A percentile compares a stretch with the other conserved stretches of the same genome.
phyloP scores from a whole-genome alignment of 768 basidiomycete genomes.

The Russula compacta region DNA sequence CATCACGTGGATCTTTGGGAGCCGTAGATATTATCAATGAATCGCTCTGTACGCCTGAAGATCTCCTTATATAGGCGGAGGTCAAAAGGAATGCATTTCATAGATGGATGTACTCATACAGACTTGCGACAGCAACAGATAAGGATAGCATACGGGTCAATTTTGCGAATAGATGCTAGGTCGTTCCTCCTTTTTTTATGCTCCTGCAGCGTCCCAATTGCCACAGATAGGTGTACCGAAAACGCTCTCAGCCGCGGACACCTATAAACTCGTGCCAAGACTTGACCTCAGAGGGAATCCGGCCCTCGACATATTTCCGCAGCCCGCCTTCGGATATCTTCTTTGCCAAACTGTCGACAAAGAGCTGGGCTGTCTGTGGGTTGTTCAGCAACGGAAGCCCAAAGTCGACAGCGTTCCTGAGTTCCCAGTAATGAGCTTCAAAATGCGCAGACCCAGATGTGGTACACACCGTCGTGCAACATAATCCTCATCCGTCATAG shows the following conservation, averaged over 20 bases:
- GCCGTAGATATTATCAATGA: not conserved
- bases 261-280: conserved; percentile 91
- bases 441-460: conserved; percentile 2
- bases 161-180: not conserved
- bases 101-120: conserved; percentile 6
- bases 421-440: not conserved
- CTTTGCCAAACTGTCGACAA: conserved; percentile 79
- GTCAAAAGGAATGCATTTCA: not conserved
- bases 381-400: conserved; percentile 89
- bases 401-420: conserved; percentile 17
- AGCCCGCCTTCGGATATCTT: conserved; percentile 79
- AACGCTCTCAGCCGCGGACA: conserved; percentile 40
- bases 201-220: not conserved
- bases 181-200: not conserved
- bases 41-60: conserved; percentile 11
- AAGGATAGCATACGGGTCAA: not conserved
- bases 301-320: conserved; percentile 74
- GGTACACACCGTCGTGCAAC: conserved; percentile 80
- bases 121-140: not conserved
- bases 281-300: conserved; percentile 81
- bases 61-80: conserved; percentile 14
- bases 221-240: not conserved
- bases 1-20: conserved; percentile 24
- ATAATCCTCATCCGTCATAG: conserved; percentile 87
- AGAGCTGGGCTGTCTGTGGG: conserved; percentile 77